A percentile compares a stretch with the other conserved stretches of the same genome.
Evolutionary conservation across 768 basidiomycete species (phyloP).

Genomic region (Leccinum longicurvipes): DNA sequence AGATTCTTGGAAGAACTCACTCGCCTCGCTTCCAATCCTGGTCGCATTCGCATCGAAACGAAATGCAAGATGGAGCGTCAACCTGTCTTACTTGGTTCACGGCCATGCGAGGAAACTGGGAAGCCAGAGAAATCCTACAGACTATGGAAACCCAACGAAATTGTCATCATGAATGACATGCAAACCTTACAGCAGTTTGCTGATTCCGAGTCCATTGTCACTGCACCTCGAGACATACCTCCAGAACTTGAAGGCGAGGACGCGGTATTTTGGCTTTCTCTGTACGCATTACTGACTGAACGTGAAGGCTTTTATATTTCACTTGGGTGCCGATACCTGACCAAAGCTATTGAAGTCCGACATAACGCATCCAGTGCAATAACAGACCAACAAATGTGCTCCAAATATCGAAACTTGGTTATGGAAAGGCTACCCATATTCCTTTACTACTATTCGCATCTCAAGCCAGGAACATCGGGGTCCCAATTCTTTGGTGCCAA

Average conservation of each 20-base stretch:
- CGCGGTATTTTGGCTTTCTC: not conserved
- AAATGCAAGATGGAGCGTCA: slow-evolving; percentile 55
- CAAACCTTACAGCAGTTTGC: slow-evolving; percentile 73
- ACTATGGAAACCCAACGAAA: slow-evolving; percentile 62
- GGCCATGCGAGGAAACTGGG: not conserved
- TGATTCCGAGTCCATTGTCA: slow-evolving; percentile 60
- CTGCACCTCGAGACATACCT: slow-evolving; percentile 81
- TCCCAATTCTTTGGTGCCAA: slow-evolving; percentile 44
- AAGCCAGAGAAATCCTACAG: slow-evolving; percentile 57
- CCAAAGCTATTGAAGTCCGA: slow-evolving; percentile 69
- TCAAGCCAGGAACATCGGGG: slow-evolving; percentile 50
- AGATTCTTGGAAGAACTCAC: slow-evolving; percentile 80
- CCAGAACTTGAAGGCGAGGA: slow-evolving; percentile 80
- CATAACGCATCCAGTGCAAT: slow-evolving; percentile 55
- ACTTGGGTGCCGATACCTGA: slow-evolving; percentile 71
- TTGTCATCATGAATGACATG: slow-evolving; percentile 81
- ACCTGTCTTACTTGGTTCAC: slow-evolving; percentile 65
- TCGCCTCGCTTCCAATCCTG: slow-evolving; percentile 69
- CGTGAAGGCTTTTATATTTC: slow-evolving; percentile 61
- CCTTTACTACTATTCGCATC: slow-evolving; percentile 75
- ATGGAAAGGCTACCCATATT: slow-evolving; percentile 82
- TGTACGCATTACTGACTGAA: not conserved
- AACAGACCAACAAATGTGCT: slow-evolving; percentile 39
- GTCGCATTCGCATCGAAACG: slow-evolving; percentile 43
- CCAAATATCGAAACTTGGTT: slow-evolving; percentile 53